Evolutionary conservation across 306 rosid genomes (phyloP), one percentile per base, ranked within the genome.

Genomic region (Betula pendula): DNA sequence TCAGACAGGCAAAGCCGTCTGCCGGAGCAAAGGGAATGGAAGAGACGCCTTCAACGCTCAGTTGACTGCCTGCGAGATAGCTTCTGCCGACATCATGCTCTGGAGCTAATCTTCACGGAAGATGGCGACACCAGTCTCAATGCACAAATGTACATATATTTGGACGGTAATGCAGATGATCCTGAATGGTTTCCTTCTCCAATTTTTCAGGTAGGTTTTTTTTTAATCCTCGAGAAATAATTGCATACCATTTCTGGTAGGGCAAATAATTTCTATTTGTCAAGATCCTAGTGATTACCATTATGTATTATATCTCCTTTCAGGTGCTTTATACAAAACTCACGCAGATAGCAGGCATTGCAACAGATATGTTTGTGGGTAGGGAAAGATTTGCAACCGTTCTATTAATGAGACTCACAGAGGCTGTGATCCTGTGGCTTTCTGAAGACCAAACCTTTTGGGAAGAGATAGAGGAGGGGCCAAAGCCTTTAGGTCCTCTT

Each of bases 101-200:
- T 95, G 52, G 97, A 95, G 67, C 89, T 95, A 58, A 89, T 92
- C 79, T 95, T 95, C 85, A 90, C 95, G 15, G 96, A 89, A 58
- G 98, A 94, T 16, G 98, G 96, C 0, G 91, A 90, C 10, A 65
- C 95, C 1, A 90, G 84, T 47, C 77, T 95, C 40, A 85, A 79
- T 55, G 87, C 97, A 6, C 78, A 80, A 2, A 82, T 89, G 81
- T 95, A 95, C 81, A 80, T 84, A 67, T 31, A 40, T 17, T 42
- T 94, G 92, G 98, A 95, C 25, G 86, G 72, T 33, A 67, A 47
- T 75, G 50, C 15, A 14, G 88, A 90, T 19, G 89, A 80, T 71
- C 92, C 97, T 35, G 97, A 92, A 79, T 92, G 93, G 93, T 95
- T 95, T 68, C 98, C 97, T 40, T 92, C 98, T 76, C 88, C 88